Evolutionary conservation across 495 filamentous ascomycete genomes (phyloP), one percentile per base, ranked within the genome.

Genomic region (Neurospora sp.): DNA sequence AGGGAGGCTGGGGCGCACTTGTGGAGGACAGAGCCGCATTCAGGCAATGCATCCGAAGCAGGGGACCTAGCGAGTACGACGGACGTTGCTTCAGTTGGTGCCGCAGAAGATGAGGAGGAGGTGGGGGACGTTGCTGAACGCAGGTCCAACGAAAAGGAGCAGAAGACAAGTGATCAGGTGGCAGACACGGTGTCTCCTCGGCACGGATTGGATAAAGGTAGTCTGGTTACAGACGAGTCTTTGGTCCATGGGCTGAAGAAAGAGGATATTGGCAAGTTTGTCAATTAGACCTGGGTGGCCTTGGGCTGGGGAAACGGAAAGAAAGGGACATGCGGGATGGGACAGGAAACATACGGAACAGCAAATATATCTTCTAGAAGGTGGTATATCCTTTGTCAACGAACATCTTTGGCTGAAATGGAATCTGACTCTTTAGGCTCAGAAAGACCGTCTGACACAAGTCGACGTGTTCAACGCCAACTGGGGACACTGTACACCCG

Each of bases 1-100:
- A 79, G 70, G 41, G 77, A 81, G 70, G 82, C 82, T 0, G 82
- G 82, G 18, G 82, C 80, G 6, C 80, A 82, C 41, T 77, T 83
- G 7, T 83, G 81, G 81, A 49, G 77, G 71, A 76, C 77, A 2
- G 78, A 82, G 71, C 54, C 69, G 20, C 39, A 23, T 27, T 75
- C 71, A 35, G 77, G 72, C 8, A 72, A 75, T 70, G 74, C 72
- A 35, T 75, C 75, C 5, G 73, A 76, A 66, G 69, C 66, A 9
- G 76, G 74, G 9, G 74, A 75, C 40, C 39, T 71, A 23, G 75
- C 54, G 27, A 74, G 72, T 27, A 72, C 74, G 66, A 41, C 49
- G 37, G 31, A 69, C 35, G 69, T 38, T 46, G 69, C 23, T 66
- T 66, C 54, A 66, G 27, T 66, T 66, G 54, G 54, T 66, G 54